These are phyloP conservation scores for Glycine tomentella DNA, from an alignment of 306 rosid genomes.

Conservation along the genomic window DNA sequence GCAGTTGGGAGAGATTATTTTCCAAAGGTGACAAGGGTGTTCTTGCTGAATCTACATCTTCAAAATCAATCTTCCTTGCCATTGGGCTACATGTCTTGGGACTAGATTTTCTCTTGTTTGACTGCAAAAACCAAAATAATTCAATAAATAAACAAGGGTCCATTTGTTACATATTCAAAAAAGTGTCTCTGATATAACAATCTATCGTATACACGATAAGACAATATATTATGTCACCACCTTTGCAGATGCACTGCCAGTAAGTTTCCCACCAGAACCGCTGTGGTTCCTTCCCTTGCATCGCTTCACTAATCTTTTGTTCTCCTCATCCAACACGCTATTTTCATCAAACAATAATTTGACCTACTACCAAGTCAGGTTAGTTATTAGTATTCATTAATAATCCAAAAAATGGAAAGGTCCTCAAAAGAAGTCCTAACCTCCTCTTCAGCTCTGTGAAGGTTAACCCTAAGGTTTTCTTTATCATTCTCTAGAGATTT, in stretches of 20 bases:
- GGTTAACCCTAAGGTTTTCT: conserved; percentile 76
- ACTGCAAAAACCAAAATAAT: conserved; percentile 57
- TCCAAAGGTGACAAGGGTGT: conserved; percentile 77
- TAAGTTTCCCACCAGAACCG: conserved; percentile 66
- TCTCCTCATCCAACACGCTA: conserved; percentile 65
- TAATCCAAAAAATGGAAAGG: conserved; percentile 31
- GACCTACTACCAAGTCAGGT: conserved; percentile 54
- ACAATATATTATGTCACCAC: conserved; percentile 44
- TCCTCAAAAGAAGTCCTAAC: conserved; percentile 46
- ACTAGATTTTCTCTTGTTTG: conserved; percentile 84
- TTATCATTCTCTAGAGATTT: conserved; percentile 77
- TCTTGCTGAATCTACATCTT: conserved; percentile 61
- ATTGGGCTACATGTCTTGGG: conserved; percentile 59
- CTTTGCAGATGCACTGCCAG: conserved; percentile 71
- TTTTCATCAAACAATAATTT: conserved; percentile 76
- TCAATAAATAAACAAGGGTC: background rate
- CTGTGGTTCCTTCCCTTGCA: conserved; percentile 59
- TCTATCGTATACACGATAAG: no score
- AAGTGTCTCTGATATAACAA: no score
- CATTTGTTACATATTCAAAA: background rate
- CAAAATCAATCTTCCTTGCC: conserved; percentile 66
- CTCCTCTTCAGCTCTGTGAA: conserved; percentile 87
- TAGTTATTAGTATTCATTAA: conserved; percentile 16
- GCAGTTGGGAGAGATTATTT: conserved; percentile 60
- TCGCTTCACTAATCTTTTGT: conserved; percentile 62